Percentiles rank a stretch among this genome's conserved stretches.
These are phyloP conservation scores for Gossypium arboreum DNA, from an alignment of 345 rosid genomes.

Conservation along the genomic window DNA sequence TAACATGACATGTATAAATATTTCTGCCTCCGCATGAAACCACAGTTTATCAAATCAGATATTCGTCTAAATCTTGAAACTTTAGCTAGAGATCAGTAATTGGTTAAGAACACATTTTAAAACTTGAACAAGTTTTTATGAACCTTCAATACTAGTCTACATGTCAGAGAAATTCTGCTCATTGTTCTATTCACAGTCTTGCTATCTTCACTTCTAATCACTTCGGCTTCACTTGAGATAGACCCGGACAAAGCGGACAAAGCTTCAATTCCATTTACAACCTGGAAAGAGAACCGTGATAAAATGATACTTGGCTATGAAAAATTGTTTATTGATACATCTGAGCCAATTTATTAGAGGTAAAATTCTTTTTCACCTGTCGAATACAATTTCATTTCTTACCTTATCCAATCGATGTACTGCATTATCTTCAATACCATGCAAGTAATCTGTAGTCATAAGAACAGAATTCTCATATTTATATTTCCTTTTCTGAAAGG, in stretches of 20 bases:
- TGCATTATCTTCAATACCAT: constrained; percentile 61
- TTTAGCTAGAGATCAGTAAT: neutral
- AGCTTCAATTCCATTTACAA: constrained; percentile 45
- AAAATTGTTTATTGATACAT: neutral
- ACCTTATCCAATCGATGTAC: constrained; percentile 52
- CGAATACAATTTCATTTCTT: constrained; percentile 5
- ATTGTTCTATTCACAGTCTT: constrained; percentile 42
- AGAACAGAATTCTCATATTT: neutral
- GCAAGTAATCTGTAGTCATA: constrained; percentile 61
- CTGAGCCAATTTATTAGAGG: neutral
- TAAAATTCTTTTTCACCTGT: neutral
- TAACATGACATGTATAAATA: neutral
- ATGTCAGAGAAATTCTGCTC: constrained; percentile 65
- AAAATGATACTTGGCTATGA: neutral
- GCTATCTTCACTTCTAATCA: constrained; percentile 17
- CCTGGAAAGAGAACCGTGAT: constrained; percentile 27
- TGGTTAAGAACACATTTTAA: constrained; percentile 19
- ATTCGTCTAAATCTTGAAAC: neutral
- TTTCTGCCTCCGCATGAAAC: neutral
- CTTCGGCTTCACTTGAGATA: constrained; percentile 26
- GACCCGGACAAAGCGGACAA: constrained; percentile 19
- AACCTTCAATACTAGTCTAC: constrained; percentile 74
- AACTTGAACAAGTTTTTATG: constrained; percentile 66
- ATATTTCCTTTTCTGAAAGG: no score
- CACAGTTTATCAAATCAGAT: neutral